Evolutionary conservation across 1,139 yeast genomes (phyloP), one percentile per base, ranked within the genome.

Genomic region (Geotrichum fermentans): DNA sequence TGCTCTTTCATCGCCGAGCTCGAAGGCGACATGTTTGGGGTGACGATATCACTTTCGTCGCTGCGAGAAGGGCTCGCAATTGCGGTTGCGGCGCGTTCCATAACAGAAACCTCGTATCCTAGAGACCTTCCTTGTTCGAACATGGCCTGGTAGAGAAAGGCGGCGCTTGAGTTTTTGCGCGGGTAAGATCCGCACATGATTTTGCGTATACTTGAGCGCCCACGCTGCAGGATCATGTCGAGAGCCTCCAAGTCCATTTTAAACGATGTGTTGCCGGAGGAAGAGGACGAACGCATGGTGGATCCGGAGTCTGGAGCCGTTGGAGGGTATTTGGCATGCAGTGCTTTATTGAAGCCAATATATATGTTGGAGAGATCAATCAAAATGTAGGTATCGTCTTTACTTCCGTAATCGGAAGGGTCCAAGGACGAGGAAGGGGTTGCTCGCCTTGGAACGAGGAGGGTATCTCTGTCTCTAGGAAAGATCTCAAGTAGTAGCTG

Each of bases 331-430:
- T 35, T 24, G 8, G 35, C 45, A 13, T 29, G 18, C 1, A 49
- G 24, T 14, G 38, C 18, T 16, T 49, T 26, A 3, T 30, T 22
- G 42, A 50, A 55, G 7, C 58, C 53, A 11, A 58, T 51, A 24
- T 49, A 51, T n/a, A 57, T 56, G 51, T 59, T 59, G 13, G 61
- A 58, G 55, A 58, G 50, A 44, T 59, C 62, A 1, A 59, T 29
- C 21, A 55, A 39, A 22, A 56, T 52, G 35, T 52, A 40, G 14
- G 56, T 43, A 18, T 53, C 54, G 18, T 29, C 40, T 13, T 32
- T 21, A 7, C 35, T 14, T 3, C 30, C 44, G 10, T 32, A 17
- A n/a, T 37, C 28, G 14, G 26, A 4, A 18, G 40, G 33, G 16
- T 17, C 35, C 4, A 35, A 4, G 7, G 40, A 21, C 13, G 20